A percentile compares a stretch with the other conserved stretches of the same genome.
Evolutionary conservation across 2,329 filamentous ascomycete genomes (phyloP).

Genomic region (Colletotrichum lindemuthianum): DNA sequence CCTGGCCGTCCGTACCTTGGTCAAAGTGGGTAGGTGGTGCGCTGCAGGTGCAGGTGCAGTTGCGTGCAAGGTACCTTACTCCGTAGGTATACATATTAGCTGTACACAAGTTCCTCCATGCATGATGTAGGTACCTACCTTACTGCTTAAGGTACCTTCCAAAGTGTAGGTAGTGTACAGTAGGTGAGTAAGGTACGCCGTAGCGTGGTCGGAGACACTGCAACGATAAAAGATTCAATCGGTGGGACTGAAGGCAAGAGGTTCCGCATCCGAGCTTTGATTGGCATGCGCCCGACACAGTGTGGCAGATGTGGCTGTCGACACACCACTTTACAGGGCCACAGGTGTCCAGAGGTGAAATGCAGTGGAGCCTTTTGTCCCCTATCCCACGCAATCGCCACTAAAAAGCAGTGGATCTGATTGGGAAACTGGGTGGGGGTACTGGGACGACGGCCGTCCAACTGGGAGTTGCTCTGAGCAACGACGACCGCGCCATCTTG

Average conservation of each 20-base stretch:
- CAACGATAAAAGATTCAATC: too few relatives aligned
- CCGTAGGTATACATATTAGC: background rate
- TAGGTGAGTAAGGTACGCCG: too few relatives aligned
- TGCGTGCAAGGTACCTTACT: background rate
- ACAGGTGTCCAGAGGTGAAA: background rate
- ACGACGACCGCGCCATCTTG: slow-evolving; percentile 6
- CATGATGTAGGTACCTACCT: too few relatives aligned
- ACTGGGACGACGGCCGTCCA: slow-evolving; percentile 28
- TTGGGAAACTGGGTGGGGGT: slow-evolving; percentile 32
- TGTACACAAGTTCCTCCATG: too few relatives aligned
- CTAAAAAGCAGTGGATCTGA: slow-evolving; percentile 29
- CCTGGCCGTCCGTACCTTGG: background rate
- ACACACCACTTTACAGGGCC: background rate
- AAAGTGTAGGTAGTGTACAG: too few relatives aligned
- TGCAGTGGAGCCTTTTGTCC: slow-evolving; percentile 10
- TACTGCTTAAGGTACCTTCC: too few relatives aligned
- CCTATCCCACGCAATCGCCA: slow-evolving; percentile 34
- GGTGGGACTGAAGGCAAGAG: background rate
- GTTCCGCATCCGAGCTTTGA: slow-evolving; percentile 20
- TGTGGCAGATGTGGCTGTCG: background rate
- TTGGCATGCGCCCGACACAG: background rate
- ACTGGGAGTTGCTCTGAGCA: slow-evolving; percentile 35
- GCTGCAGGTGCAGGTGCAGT: too few relatives aligned
- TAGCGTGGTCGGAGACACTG: too few relatives aligned
- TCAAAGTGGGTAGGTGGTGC: too few relatives aligned